Evolutionary conservation across 2,329 filamentous ascomycete genomes (phyloP), one percentile per base, ranked within the genome.

Genomic region (Aspergillus sp.): DNA sequence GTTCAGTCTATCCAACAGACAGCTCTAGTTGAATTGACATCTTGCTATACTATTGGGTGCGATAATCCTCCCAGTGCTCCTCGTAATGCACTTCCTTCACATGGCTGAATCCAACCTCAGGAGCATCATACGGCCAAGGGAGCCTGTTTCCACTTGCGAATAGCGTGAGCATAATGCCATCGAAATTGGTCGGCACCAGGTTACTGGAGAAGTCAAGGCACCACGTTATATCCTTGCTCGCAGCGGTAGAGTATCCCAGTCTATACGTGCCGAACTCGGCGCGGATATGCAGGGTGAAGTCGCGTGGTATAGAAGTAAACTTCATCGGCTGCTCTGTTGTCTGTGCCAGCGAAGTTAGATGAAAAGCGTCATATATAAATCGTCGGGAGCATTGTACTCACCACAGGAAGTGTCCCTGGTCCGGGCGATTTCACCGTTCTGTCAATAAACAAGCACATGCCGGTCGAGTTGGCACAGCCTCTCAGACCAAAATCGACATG

Each of bases 81-180:
- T 40, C 40, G 13, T 49, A 49, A 31, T 53, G 49, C 11, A 31
- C 23, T 41, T 53, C 46, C 14, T 11, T 23, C 4, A 49, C 50
- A 16, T 21, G 17, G 5, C 13, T 14, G 20, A 53, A 53, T 7
- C 50, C 50, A 32, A 53, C 46, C 9, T 53, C 31, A 5, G 50
- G 46, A 1, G 14, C 42, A 9, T 44, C 16, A 49, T 16, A 23
- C 5, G 50, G 47, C 50, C 50, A 53, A 2, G 50, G 50, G 14
- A 34, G 14, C 17, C 34, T 40, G 32, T 49, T 53, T 4, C 46
- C 46, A 41, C 46, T 53, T 5, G 50, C 50, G 31, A 53, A 53
- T 7, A 53, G 50, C 2, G 31, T 32, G 23, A 53, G 45, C 31
- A 38, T 49, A 2, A 42, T 34, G 4, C 50, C 50, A 16, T 41